Percentiles rank a stretch among this genome's conserved stretches.
Evolutionary conservation across 1,284 basidiomycete species (phyloP).

Genomic region (Filobasidium uniguttulatum): DNA sequence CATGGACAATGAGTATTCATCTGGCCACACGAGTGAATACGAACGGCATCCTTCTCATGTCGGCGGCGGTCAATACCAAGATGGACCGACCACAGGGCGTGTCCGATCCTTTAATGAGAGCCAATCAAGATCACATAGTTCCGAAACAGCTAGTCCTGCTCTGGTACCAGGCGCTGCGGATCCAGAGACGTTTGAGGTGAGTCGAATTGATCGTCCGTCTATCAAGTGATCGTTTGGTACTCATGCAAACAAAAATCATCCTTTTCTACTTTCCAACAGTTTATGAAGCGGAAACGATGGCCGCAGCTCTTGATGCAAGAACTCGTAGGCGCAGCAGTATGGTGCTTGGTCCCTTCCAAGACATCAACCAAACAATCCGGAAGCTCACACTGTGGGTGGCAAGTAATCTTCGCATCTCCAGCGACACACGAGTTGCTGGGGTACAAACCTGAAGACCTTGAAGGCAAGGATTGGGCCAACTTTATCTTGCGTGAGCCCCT

Average conservation of each 20-base stretch:
- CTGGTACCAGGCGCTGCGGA: conserved; percentile 3
- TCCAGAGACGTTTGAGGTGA: conserved; percentile 11
- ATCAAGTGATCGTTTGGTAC: neutral
- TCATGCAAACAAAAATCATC: neutral
- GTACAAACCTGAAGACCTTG: conserved; percentile 24
- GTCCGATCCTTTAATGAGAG: too few relatives aligned
- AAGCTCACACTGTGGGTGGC: conserved; percentile 18
- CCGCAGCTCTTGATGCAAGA: conserved; percentile 33
- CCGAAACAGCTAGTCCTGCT: too few relatives aligned
- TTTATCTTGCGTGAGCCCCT: conserved; percentile 24
- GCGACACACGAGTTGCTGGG: conserved; percentile 27
- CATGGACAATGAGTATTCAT: too few relatives aligned
- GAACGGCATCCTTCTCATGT: too few relatives aligned
- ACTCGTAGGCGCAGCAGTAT: conserved; percentile 27
- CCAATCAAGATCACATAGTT: too few relatives aligned
- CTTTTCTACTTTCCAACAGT: conserved; percentile 21
- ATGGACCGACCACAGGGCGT: too few relatives aligned
- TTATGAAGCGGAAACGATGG: conserved; percentile 33
- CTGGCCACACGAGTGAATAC: too few relatives aligned
- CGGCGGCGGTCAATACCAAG: too few relatives aligned
- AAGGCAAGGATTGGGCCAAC: conserved; percentile 29
- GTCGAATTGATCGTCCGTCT: neutral
- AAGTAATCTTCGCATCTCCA: conserved; percentile 29
- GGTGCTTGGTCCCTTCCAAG: conserved; percentile 28
- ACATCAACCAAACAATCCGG: neutral